Evolutionary conservation across 139 green algal species (phyloP), one percentile per base, ranked within the genome.

Genomic region (Auxenochlorella protothecoides): DNA sequence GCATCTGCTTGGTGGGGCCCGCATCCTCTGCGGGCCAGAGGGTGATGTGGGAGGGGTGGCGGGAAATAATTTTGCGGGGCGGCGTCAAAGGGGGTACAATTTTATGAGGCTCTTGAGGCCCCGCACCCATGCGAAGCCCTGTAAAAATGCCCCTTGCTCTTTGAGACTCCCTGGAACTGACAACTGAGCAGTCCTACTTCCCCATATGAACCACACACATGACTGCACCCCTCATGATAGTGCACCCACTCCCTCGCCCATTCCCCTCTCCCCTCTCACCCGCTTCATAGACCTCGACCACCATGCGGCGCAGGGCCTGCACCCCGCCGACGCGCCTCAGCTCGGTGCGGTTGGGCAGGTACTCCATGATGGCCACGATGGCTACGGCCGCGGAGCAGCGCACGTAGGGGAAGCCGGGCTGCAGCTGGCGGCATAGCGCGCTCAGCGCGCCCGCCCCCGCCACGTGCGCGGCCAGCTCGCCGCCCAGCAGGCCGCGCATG

Each of bases 351-450:
- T 59, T 59, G 44, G 27, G 44, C 44, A 11, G 27, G 68, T 44
- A 14, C 6, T 53, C 27, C 11, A 57, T 66, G 44, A 72, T 27
- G 27, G 3, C 27, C 13, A 2, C 27, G 4, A 72, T 57, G 12
- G 68, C 57, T 3, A 59, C 27, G 3, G 68, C 68, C 5, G 68
- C 68, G 3, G 57, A 66, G 68, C 68, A 72, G 55, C 68, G 68
- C 10, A 5, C 44, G 57, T 72, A 72, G 53, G 59, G 16, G 12
- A 72, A 72, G 27, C 61, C 51, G 53, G 67, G 9, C 56, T 76
- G 65, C 52, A 76, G 55, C 65, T 76, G 72, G 65, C 60, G 51
- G 44, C 66, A 44, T 55, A 76, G 65, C 3, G 65, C 64, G 2
- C 64, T 44, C 72, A 68, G 65, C 16, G 65, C 72, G 7, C 65